Evolutionary conservation across 176 grass and related monocot species (phyloP), one percentile per base, ranked within the genome.

Genomic region (Carex kokanica): DNA sequence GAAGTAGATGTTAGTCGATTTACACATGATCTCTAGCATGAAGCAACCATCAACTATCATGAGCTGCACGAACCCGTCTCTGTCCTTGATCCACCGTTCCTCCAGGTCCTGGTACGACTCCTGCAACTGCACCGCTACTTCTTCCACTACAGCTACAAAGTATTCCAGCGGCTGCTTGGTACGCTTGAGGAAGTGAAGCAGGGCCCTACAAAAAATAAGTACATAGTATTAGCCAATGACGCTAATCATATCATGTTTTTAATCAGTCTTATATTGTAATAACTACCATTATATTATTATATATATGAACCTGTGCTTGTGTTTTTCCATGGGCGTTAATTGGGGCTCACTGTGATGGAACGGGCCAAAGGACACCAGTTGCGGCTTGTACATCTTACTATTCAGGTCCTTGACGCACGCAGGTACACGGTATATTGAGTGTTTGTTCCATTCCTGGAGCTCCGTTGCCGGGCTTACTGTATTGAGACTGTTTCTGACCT

Each of bases 41-140:
- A 97, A 97, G 88, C 91, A 93, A 4, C 83, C 91, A 38, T 97
- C 94, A 0, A 87, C 51, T 61, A 93, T 91, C 94, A 97, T 93
- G n/a, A n/a, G n/a, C n/a, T n/a, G n/a, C n/a, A n/a, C n/a, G n/a
- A n/a, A n/a, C n/a, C n/a, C n/a, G n/a, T 88, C 89, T 59, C 57
- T 78, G 0, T 79, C 65, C 25, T 65, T 25, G 18, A 53, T 69
- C 85, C 90, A 93, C 60, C 34, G 6, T 45, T 86, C 88, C 5
- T 55, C 64, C 15, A 91, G 85, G 5, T 83, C 84, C 38, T 88
- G 17, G 43, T 93, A 91, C 18, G 90, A 85, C 57, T 78, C 90
- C 77, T 86, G 83, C 77, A 92, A 83, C 72, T 47, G 77, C 43
- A 17, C 29, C 24, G 43, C 81, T 8, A 49, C n/a, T n/a, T n/a